Evolutionary conservation across 345 rosid genomes (phyloP).

Genomic region (Salix brachista): DNA sequence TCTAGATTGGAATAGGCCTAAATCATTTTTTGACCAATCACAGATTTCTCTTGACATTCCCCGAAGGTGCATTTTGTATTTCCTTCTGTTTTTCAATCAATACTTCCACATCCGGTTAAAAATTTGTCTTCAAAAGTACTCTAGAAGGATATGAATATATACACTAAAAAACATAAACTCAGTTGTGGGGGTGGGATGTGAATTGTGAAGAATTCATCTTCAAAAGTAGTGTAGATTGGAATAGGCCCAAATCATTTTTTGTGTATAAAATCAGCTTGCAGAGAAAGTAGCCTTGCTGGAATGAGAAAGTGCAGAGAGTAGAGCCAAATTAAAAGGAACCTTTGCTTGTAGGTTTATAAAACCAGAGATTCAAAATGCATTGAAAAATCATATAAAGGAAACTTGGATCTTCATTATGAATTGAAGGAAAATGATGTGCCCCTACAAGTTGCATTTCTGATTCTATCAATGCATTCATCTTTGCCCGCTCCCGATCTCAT

Average conservation of each 20-base stretch:
- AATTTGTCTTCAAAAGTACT: not conserved
- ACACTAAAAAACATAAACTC: not conserved
- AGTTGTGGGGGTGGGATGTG: not conserved
- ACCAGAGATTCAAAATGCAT: too few species aligned
- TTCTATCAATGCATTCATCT: slow-evolving; percentile 15
- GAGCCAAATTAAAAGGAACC: too few species aligned
- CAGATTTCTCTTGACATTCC: not conserved
- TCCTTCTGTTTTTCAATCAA: not conserved
- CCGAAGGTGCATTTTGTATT: not conserved
- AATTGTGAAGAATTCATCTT: not conserved
- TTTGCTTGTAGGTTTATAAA: too few species aligned
- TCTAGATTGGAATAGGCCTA: too few species aligned
- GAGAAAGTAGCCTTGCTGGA: too few species aligned
- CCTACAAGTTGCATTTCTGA: slow-evolving; percentile 19
- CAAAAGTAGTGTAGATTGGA: too few species aligned
- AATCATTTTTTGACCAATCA: not conserved
- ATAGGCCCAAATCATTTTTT: too few species aligned
- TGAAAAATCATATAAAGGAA: too few species aligned
- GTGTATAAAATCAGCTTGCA: too few species aligned
- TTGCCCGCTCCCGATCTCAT: slow-evolving; percentile 19
- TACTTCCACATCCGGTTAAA: not conserved
- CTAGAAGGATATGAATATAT: not conserved
- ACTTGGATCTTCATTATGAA: too few species aligned
- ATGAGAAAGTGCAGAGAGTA: too few species aligned
- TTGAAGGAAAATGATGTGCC: not conserved